These are phyloP conservation scores for Fraxinus velutina DNA, from an alignment of 305 asterid genomes.

Conservation along the genomic window DNA sequence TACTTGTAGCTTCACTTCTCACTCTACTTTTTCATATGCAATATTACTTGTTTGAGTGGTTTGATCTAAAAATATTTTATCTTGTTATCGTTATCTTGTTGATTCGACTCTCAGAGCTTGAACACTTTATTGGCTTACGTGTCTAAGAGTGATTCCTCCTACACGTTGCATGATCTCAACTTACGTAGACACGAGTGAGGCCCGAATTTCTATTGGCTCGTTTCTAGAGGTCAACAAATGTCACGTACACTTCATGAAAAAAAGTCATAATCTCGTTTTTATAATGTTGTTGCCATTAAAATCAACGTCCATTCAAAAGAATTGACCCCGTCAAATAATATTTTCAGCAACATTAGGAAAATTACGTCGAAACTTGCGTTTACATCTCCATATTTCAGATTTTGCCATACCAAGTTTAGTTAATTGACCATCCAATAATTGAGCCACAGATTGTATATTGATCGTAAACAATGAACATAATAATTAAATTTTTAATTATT, in stretches of 20 bases:
- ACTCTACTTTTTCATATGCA: too few species aligned
- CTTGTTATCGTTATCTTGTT: background rate
- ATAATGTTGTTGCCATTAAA: background rate
- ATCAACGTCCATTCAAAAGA: background rate
- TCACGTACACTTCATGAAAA: background rate
- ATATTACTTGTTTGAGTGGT: background rate
- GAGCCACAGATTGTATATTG: background rate
- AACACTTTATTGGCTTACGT: background rate
- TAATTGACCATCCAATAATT: background rate
- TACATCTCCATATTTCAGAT: background rate
- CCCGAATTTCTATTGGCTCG: background rate
- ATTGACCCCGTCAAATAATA: background rate
- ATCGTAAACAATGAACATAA: background rate
- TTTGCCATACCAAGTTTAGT: background rate
- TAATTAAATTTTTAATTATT: background rate
- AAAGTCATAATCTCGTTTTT: background rate
- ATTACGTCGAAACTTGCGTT: background rate
- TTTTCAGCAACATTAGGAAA: background rate
- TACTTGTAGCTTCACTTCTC: too few species aligned
- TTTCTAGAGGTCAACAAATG: background rate
- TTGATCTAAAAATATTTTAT: background rate
- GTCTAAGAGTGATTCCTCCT: background rate
- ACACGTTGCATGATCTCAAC: background rate
- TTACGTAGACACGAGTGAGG: background rate
- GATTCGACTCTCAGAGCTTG: too few species aligned